A percentile compares a stretch with the other conserved stretches of the same genome.
Conservation (phyloP, 2,329 filamentous ascomycete genomes). For the Emericellopsis cladophorae region DNA sequence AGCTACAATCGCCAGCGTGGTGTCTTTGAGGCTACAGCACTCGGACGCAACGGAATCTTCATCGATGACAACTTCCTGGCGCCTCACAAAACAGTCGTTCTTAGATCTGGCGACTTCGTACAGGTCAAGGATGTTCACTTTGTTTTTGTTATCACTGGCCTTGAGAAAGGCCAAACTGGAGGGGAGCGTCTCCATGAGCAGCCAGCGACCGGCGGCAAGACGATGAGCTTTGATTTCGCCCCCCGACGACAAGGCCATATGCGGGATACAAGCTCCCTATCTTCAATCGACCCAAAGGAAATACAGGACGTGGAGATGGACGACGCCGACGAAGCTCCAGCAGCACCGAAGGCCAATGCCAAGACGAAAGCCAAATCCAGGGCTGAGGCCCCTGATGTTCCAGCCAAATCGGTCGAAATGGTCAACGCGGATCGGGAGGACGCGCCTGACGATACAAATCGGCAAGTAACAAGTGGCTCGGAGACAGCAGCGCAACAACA, state of each 20-base stretch:
- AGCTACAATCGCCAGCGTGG: slow-evolving; percentile 51
- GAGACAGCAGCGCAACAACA: no score
- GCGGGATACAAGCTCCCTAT: slow-evolving; percentile 34
- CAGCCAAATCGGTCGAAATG: no score
- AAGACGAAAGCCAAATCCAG: slow-evolving; percentile 9
- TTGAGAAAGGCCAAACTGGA: slow-evolving; percentile 42
- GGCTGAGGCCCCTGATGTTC: background rate
- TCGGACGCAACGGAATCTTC: slow-evolving; percentile 58
- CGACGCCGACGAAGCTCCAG: slow-evolving; percentile 8
- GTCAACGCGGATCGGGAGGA: no score
- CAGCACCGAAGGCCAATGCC: slow-evolving; percentile 8
- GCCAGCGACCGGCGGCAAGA: slow-evolving; percentile 39
- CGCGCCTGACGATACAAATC: no score
- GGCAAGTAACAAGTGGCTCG: no score
- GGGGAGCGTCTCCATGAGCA: slow-evolving; percentile 43
- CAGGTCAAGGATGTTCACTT: slow-evolving; percentile 62
- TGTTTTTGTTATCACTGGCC: slow-evolving; percentile 54
- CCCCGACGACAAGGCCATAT: slow-evolving; percentile 43
- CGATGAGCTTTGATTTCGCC: slow-evolving; percentile 66
- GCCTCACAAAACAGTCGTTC: slow-evolving; percentile 33
- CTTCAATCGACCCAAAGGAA: slow-evolving; percentile 14
- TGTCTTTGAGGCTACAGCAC: slow-evolving; percentile 50
- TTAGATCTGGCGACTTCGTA: slow-evolving; percentile 53
- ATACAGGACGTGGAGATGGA: slow-evolving; percentile 5
- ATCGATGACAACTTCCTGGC: slow-evolving; percentile 40